Evolutionary conservation across 2,329 filamentous ascomycete genomes (phyloP), one percentile per base, ranked within the genome.

Genomic region (Aspergillus transmontanensis): DNA sequence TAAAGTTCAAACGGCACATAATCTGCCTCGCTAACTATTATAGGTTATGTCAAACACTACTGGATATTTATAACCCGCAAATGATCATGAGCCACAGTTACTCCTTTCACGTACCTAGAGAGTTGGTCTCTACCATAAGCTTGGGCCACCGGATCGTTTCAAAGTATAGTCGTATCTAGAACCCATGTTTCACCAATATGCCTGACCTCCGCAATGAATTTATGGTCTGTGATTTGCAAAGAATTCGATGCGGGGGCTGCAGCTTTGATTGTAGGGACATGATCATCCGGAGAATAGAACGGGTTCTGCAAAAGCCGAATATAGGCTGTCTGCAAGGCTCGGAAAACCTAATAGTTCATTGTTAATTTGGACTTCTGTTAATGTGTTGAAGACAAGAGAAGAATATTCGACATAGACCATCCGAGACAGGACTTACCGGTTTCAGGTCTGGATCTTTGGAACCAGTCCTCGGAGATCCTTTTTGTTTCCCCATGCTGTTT

Each of bases 241-340:
- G 80, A 81, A 19, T 79, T 80, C 5, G 82, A 77, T 50, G 76
- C 75, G 46, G 79, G 71, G 50, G 81, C 60, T 48, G 61, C 75
- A 41, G 80, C 79, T 57, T 82, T 82, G 54, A 78, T 76, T 41
- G 81, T 86, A 56, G 90, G 90, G 66, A 86, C 86, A 57, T 94
- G 89, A 71, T 94, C 91, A 74, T 97, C 93, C 11, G 94, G 94
- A 54, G 90, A 89, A 78, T 94, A 98, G 79, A 99, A 99, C 0
- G 94, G 94, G 73, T 99, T 98, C 79, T 97, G 90, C 68, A 98
- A 81, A 58, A 99, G 82, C 65, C 88, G 84, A 62, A 98, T 91
- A 73, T 97, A 99, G 34, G 94, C 93, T n/a, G 86, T 89, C 80
- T 98, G 95, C 79, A 99, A 87, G 32, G 94, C 93, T 75, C 90